Conservation (phyloP, 1,139 yeast species). For the Taphrina flavorubra region DNA sequence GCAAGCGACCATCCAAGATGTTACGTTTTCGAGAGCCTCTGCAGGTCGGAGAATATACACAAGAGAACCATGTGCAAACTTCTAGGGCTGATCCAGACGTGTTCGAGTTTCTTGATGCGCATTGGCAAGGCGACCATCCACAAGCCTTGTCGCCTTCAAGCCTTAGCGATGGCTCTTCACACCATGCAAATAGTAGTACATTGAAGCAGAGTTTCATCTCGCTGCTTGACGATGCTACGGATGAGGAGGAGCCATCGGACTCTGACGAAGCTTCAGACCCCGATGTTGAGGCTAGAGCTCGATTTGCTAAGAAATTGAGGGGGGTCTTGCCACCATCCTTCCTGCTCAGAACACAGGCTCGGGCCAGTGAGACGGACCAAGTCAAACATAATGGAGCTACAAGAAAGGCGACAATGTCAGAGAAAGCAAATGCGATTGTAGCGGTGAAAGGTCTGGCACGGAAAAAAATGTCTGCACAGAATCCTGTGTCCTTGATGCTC, state of each 20-base stretch:
- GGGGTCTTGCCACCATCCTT: constrained; percentile 25
- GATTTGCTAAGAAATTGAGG: constrained; percentile 14
- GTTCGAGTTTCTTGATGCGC: constrained; percentile 23
- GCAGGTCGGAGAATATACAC: not conserved
- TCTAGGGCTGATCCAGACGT: not conserved
- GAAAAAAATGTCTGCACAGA: not conserved
- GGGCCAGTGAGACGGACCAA: not conserved
- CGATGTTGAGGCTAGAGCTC: constrained; percentile 11
- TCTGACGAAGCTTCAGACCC: not conserved
- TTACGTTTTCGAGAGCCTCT: constrained; percentile 3
- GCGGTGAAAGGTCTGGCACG: constrained; percentile 8
- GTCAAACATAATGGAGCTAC: not conserved
- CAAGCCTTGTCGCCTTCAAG: not conserved
- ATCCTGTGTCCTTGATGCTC: not conserved
- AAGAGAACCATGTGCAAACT: not conserved
- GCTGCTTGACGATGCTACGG: not conserved
- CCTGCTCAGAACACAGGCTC: not conserved
- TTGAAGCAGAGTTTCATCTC: not conserved
- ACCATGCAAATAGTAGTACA: not conserved
- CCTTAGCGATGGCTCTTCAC: not conserved
- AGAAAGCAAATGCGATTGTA: not conserved
- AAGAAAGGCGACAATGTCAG: not conserved
- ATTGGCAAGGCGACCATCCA: constrained; percentile 14
- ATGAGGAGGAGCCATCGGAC: not conserved
- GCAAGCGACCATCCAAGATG: constrained; percentile 1